These are phyloP conservation scores for Aegilops bicornis DNA, from an alignment of 176 grass and related monocot genomes.

Conservation along the genomic window DNA sequence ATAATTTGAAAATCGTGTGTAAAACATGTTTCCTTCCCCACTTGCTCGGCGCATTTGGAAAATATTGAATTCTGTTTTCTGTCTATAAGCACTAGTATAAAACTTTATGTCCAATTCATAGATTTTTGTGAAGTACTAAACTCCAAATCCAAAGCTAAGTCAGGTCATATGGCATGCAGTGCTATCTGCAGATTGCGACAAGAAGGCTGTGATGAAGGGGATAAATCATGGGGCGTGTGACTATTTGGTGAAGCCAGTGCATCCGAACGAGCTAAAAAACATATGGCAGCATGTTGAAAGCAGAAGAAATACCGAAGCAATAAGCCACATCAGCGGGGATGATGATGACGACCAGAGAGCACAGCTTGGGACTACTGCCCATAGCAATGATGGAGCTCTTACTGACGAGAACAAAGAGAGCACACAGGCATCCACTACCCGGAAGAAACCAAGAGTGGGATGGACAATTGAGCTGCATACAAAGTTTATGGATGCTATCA, in stretches of 20 bases:
- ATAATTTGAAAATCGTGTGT: background rate
- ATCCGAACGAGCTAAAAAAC: slow-evolving; percentile 38
- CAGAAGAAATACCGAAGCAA: slow-evolving; percentile 4
- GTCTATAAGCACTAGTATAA: background rate
- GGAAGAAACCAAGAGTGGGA: slow-evolving; percentile 47
- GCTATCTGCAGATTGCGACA: slow-evolving; percentile 45
- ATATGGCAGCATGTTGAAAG: slow-evolving; percentile 60
- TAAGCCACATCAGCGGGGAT: background rate
- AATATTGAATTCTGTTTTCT: background rate
- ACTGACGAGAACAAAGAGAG: slow-evolving; percentile 11
- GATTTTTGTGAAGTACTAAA: background rate
- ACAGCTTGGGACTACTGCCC: background rate
- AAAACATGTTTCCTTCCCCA: background rate
- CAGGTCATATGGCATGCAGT: slow-evolving; percentile 33
- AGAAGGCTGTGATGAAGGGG: slow-evolving; percentile 48
- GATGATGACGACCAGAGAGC: background rate
- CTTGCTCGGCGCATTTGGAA: background rate
- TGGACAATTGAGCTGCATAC: slow-evolving; percentile 50
- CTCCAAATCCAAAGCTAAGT: background rate
- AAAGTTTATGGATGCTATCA: slow-evolving; percentile 51
- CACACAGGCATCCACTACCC: background rate
- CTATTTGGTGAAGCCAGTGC: slow-evolving; percentile 61
- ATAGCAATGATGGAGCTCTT: slow-evolving; percentile 7
- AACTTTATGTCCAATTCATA: background rate
- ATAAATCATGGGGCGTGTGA: slow-evolving; percentile 55